Evolutionary conservation across 352 stramenopile species (phyloP), one percentile per base, ranked within the genome.

Genomic region (Phytophthora sp.): DNA sequence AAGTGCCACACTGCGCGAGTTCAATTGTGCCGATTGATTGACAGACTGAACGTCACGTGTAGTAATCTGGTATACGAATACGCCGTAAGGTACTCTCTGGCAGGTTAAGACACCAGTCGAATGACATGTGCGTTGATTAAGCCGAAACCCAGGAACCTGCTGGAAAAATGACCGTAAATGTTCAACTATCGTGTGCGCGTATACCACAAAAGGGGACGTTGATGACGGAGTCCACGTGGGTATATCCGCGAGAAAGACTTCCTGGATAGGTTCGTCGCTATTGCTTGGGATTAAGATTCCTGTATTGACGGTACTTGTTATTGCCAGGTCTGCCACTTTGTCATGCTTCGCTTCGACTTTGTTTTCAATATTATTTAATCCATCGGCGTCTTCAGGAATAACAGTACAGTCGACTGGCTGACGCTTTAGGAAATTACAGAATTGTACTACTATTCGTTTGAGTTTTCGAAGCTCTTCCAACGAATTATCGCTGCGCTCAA

Each of bases 201-300:
- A 51, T 41, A n/a, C 52, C 31, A 23, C 50, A 33, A 65, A 70
- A 3, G 52, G 20, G n/a, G 12, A 69, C 9, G 12, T 13, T 38
- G 56, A 8, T 13, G 42, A 64, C 44, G 56, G 62, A 26, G 15
- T 15, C 62, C 56, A 71, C 4, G 21, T 15, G 7, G 56, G 42
- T n/a, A 52, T 51, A 44, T 62, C 46, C 7, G 59, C 29, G 18
- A 80, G 29, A 54, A 77, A 82, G 11, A 82, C 47, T 42, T 82
- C 74, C 18, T 80, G 56, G 9, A 82, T 44, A 6, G 71, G 45
- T 12, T 74, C 69, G 2, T 56, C 44, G 44, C 4, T 57, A 20
- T 44, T 53, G 39, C 49, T 67, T n/a, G 74, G 72, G 24, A 82
- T 77, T 15, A 80, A 18, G 24, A 77, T 45, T 1, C 69, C 74